Evolutionary conservation across 306 rosid species (phyloP).

Genomic region (Gleditsia sinensis): DNA sequence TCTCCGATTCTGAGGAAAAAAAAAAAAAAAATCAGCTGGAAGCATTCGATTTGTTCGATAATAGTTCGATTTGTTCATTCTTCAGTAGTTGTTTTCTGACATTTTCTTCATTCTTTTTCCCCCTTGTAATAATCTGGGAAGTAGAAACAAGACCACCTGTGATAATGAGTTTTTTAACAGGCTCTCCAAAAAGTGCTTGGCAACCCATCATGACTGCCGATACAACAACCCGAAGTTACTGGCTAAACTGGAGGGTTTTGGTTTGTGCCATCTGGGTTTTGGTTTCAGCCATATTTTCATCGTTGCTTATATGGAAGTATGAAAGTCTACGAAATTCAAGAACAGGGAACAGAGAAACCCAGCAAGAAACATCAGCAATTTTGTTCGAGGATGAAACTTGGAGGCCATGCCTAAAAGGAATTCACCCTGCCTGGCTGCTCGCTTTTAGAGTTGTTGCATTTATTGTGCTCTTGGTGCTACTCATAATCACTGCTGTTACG

Average conservation of each 20-base stretch:
- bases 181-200: slow-evolving; percentile 68
- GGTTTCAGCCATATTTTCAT: slow-evolving; percentile 50
- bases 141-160: slow-evolving; percentile 22
- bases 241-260: slow-evolving; percentile 91
- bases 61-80: slow-evolving; percentile 30
- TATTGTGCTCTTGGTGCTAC: slow-evolving; percentile 72
- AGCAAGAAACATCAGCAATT: slow-evolving; percentile 45
- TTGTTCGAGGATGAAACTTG: slow-evolving; percentile 93
- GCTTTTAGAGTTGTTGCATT: slow-evolving; percentile 82
- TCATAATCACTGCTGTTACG: slow-evolving; percentile 54
- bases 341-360: slow-evolving; percentile 38
- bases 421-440: slow-evolving; percentile 92
- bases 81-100: not conserved
- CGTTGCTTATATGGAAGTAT: slow-evolving; percentile 54
- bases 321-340: slow-evolving; percentile 48
- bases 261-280: slow-evolving; percentile 66
- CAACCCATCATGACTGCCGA: slow-evolving; percentile 72
- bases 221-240: slow-evolving; percentile 73
- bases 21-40: no score
- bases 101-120: slow-evolving; percentile 25
- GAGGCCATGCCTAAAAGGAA: slow-evolving; percentile 85
- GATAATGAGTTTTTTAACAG: slow-evolving; percentile 66
- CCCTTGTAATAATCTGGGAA: slow-evolving; percentile 20
- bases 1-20: no score
- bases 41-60: not conserved